phyloP scores from a whole-genome alignment of 1,284 basidiomycete species.

The Anthracocystis walkeri region DNA sequence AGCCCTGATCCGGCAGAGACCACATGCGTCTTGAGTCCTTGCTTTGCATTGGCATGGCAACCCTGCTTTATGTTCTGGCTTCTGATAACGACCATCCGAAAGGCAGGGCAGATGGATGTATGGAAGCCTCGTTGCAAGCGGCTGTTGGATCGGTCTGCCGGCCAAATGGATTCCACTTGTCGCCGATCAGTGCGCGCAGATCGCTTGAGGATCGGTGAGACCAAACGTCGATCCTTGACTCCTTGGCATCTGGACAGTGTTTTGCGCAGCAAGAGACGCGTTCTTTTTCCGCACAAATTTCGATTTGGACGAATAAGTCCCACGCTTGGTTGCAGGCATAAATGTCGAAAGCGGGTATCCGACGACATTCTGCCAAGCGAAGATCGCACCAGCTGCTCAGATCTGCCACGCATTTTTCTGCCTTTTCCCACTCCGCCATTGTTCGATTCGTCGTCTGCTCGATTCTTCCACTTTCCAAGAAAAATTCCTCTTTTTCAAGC shows the following conservation, averaged over 20 bases:
- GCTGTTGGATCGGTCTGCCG: too few species aligned
- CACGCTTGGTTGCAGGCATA: not conserved
- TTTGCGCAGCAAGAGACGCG: not conserved
- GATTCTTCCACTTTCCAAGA: not conserved
- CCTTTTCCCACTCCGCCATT: too few species aligned
- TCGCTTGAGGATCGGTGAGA: constrained; percentile 2
- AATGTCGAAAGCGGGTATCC: constrained; percentile 17
- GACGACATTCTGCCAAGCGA: constrained; percentile 27
- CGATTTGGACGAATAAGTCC: not conserved
- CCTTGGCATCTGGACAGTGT: not conserved
- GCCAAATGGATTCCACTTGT: not conserved
- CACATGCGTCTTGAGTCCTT: not conserved
- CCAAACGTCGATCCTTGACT: not conserved
- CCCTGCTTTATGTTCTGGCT: too few species aligned
- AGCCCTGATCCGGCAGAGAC: too few species aligned
- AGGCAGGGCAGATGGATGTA: too few species aligned
- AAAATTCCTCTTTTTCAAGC: not conserved
- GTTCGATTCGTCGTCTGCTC: not conserved
- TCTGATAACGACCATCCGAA: too few species aligned
- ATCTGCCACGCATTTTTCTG: constrained; percentile 7
- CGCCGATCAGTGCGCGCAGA: not conserved
- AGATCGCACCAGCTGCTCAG: constrained; percentile 19
- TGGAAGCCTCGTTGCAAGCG: too few species aligned
- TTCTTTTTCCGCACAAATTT: not conserved
- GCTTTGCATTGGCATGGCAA: not conserved